Conservation (phyloP, 2,329 filamentous ascomycete species). For the Colletotrichum acutatum region DNA sequence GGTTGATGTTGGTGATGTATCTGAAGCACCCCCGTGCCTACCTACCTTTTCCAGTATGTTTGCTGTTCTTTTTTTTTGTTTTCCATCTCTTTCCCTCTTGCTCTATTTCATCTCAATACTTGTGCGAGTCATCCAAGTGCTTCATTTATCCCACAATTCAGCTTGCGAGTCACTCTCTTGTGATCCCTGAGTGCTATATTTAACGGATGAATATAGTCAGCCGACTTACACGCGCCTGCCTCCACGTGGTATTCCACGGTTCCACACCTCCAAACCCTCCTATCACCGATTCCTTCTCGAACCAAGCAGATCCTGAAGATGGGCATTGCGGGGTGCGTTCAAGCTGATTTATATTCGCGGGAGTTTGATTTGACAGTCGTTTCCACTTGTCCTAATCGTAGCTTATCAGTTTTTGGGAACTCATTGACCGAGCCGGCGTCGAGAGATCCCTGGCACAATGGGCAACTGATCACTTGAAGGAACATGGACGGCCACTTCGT, state of each 20-base stretch:
- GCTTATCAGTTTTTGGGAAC: not conserved
- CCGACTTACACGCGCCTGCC: not conserved
- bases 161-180: not conserved
- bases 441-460: not conserved
- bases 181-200: not conserved
- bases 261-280: not conserved
- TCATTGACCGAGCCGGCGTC: not conserved
- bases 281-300: not conserved
- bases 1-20: not conserved
- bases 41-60: not conserved
- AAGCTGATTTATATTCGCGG: fast-evolving
- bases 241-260: not conserved
- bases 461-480: not conserved
- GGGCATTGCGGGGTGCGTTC: not conserved
- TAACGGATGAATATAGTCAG: not conserved
- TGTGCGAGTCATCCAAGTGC: not conserved
- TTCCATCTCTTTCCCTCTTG: not conserved
- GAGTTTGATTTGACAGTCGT: fast-evolving
- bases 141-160: not conserved
- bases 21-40: not conserved
- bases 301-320: not conserved
- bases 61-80: not conserved
- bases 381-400: not conserved
- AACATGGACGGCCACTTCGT: not conserved
- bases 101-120: not conserved